Evolutionary conservation across 2,329 filamentous ascomycete genomes (phyloP).

Genomic region (Venturia asperata): DNA sequence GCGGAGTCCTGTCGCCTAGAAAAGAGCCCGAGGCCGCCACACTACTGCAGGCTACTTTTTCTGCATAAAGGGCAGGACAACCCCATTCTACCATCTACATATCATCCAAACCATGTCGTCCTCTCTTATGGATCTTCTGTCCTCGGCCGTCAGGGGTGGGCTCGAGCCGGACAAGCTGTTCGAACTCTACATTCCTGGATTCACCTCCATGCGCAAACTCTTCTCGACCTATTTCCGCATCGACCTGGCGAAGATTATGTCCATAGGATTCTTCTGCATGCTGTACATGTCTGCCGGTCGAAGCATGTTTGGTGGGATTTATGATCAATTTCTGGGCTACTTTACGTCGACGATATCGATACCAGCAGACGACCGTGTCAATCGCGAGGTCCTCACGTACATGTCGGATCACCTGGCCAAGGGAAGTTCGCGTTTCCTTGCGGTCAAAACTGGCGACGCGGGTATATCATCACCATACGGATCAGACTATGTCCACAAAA

Average conservation of each 20-base stretch:
- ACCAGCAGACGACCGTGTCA: slow-evolving; percentile 3
- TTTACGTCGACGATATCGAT: slow-evolving; percentile 3
- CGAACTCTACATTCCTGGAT: slow-evolving; percentile 3
- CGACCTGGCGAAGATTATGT: slow-evolving; percentile 2
- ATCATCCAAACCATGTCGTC: neutral
- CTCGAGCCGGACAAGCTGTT: slow-evolving; percentile 9
- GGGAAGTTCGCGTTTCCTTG: neutral
- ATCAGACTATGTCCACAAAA: neutral
- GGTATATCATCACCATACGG: neutral
- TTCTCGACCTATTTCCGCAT: neutral
- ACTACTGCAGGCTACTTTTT: neutral
- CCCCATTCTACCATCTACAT: neutral
- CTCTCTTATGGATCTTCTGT: slow-evolving; percentile 1
- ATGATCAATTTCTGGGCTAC: slow-evolving; percentile 1
- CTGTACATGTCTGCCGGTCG: slow-evolving; percentile 4
- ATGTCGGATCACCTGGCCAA: neutral
- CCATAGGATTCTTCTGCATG: neutral
- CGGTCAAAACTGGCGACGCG: neutral
- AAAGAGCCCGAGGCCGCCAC: neutral
- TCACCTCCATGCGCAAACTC: slow-evolving; percentile 1
- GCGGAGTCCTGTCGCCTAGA: neutral
- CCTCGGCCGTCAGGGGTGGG: neutral
- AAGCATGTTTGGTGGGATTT: neutral
- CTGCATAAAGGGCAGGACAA: neutral
- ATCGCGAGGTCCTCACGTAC: neutral